These are phyloP conservation scores for Tolypocladium paradoxum DNA, from an alignment of 2,329 filamentous ascomycete genomes.

Conservation along the genomic window DNA sequence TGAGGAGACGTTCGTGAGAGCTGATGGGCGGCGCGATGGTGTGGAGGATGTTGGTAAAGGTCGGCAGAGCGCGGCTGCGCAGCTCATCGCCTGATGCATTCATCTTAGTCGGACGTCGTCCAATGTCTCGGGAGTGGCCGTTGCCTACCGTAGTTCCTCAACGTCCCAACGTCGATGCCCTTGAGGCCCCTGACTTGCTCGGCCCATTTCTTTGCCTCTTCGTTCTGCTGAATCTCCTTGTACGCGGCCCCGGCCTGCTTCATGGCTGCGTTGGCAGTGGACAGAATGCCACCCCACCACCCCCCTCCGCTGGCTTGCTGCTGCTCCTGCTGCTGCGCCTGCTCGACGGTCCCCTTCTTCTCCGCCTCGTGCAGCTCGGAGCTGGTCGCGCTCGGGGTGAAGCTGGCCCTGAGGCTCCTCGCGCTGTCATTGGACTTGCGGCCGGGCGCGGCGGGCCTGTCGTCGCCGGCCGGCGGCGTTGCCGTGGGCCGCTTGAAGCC, in stretches of 20 bases:
- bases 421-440: conserved; percentile 73
- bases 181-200: conserved; percentile 69
- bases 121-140: neutral
- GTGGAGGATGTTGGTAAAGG: conserved; percentile 89
- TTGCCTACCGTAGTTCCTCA: conserved; percentile 38
- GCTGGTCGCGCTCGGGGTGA: conserved; percentile 58
- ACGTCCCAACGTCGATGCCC: conserved; percentile 58
- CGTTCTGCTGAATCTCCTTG: conserved; percentile 90
- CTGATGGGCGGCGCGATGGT: conserved; percentile 94
- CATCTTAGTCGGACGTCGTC: neutral
- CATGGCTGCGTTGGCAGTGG: conserved; percentile 73
- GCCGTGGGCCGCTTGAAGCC: conserved; percentile 33
- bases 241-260: conserved; percentile 90
- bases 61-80: conserved; percentile 76
- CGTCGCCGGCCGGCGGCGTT: conserved; percentile 50
- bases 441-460: conserved; percentile 35
- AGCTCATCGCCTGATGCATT: conserved; percentile 66
- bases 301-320: conserved; percentile 46
- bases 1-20: conserved; percentile 90
- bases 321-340: conserved; percentile 22
- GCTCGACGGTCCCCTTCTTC: conserved; percentile 37
- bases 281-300: conserved; percentile 83
- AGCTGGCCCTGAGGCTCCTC: conserved; percentile 58
- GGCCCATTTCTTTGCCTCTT: conserved; percentile 93
- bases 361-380: conserved; percentile 48